Evolutionary conservation across 108 stramenopile species (phyloP).

Genomic region (Conticribra weissflogii): DNA sequence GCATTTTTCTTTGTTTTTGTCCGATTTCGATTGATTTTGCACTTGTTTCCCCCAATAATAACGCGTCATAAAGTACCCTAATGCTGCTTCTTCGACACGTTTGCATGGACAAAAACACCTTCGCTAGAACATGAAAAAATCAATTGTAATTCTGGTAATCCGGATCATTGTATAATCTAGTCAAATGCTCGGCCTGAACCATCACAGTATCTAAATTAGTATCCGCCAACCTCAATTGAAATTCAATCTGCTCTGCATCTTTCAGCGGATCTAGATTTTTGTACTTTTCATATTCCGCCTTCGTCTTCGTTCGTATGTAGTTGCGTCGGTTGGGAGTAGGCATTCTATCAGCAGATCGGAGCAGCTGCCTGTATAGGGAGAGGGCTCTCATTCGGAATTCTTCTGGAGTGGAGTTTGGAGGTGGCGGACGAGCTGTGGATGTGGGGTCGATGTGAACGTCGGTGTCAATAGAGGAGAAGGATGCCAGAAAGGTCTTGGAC

Average conservation of each 20-base stretch:
- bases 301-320: constrained; percentile 72
- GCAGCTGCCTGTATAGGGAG: constrained; percentile 80
- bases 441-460: too few species aligned
- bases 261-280: constrained; percentile 30
- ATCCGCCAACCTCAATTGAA: constrained; percentile 76
- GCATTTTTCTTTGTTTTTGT: background rate
- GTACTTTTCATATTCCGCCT: constrained; percentile 66
- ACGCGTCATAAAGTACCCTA: too few species aligned
- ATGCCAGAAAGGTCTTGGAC: too few species aligned
- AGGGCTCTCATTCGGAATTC: constrained; percentile 40
- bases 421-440: too few species aligned
- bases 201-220: constrained; percentile 87
- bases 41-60: too few species aligned
- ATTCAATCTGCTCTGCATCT: constrained; percentile 76
- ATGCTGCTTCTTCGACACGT: too few species aligned
- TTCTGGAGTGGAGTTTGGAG: constrained; percentile 33
- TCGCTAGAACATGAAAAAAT: too few species aligned
- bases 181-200: constrained; percentile 88
- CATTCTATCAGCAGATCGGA: constrained; percentile 80
- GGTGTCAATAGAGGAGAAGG: too few species aligned
- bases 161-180: constrained; percentile 44
- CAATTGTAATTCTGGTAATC: constrained; percentile 48
- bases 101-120: too few species aligned
- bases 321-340: constrained; percentile 89
- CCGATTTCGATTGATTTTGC: background rate